These are phyloP conservation scores for Edaphochlamys debaryana DNA, from an alignment of 139 green algal genomes.

Conservation along the genomic window DNA sequence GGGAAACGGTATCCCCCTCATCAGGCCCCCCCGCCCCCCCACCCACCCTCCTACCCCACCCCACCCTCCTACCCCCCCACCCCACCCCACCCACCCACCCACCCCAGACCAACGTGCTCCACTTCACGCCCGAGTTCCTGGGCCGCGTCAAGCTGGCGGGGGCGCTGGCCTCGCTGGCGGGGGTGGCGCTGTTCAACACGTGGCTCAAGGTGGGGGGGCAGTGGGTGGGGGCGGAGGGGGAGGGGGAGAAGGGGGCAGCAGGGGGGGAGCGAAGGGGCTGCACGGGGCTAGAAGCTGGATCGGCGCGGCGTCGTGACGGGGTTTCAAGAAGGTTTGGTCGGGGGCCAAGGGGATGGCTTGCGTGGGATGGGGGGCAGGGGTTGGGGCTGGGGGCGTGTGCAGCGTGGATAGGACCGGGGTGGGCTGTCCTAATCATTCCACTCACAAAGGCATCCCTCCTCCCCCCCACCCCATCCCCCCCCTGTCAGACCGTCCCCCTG, in stretches of 20 bases:
- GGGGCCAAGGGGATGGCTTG: no score
- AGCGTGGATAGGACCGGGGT: no score
- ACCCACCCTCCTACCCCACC: no score
- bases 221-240: background rate
- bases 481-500: constrained; percentile 55
- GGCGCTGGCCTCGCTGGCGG: constrained; percentile 77
- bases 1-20: no score
- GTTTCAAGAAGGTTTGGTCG: no score
- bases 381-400: no score
- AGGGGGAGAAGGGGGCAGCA: background rate
- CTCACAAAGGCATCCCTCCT: background rate
- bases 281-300: no score
- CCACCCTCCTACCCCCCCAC: background rate
- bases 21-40: no score
- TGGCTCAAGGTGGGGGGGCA: constrained; percentile 70
- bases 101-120: constrained; percentile 65
- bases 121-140: constrained; percentile 86
- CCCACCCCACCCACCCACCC: background rate
- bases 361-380: no score
- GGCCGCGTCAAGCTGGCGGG: constrained; percentile 89
- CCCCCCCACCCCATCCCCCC: background rate
- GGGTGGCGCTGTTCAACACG: constrained; percentile 80
- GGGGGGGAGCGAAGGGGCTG: background rate
- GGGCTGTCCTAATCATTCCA: no score
- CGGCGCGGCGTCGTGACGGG: no score